phyloP scores from a whole-genome alignment of 2,329 filamentous ascomycete genomes.

The Cladosporium sp. region DNA sequence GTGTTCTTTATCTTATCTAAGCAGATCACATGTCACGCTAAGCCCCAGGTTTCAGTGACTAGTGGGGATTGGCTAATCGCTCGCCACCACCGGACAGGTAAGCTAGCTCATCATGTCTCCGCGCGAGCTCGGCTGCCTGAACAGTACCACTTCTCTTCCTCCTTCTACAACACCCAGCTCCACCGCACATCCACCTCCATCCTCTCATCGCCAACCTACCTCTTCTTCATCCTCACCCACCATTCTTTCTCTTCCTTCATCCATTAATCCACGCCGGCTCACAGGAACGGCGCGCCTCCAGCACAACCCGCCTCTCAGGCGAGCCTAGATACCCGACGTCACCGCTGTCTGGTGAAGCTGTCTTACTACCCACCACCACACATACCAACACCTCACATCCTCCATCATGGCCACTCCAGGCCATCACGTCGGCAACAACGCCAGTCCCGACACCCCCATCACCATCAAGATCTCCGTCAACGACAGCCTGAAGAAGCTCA shows the following conservation, averaged over 20 bases:
- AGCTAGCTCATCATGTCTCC: no score
- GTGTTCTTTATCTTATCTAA: not conserved
- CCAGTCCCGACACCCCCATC: conserved; percentile 69
- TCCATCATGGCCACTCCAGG: conserved; percentile 39
- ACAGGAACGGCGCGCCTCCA: conserved; percentile 11
- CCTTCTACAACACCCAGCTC: not conserved
- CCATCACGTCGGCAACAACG: conserved; percentile 29
- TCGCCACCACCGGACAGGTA: not conserved
- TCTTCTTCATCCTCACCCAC: not conserved
- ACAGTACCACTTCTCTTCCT: not conserved
- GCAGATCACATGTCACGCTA: no score
- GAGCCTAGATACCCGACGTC: conserved; percentile 5
- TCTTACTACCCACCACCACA: not conserved
- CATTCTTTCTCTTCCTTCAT: not conserved
- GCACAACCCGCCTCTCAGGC: not conserved
- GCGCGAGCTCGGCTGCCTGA: not conserved
- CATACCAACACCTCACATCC: not conserved
- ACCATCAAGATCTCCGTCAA: conserved; percentile 82
- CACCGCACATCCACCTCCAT: not conserved
- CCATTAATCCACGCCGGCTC: conserved; percentile 3
- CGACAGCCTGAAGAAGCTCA: conserved; percentile 77
- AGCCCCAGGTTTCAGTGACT: no score
- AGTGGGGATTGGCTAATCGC: no score
- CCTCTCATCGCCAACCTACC: conserved; percentile 1
- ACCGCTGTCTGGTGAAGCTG: conserved; percentile 6